These are phyloP conservation scores for Citrus trifoliata DNA, from an alignment of 345 rosid species.

Conservation along the genomic window DNA sequence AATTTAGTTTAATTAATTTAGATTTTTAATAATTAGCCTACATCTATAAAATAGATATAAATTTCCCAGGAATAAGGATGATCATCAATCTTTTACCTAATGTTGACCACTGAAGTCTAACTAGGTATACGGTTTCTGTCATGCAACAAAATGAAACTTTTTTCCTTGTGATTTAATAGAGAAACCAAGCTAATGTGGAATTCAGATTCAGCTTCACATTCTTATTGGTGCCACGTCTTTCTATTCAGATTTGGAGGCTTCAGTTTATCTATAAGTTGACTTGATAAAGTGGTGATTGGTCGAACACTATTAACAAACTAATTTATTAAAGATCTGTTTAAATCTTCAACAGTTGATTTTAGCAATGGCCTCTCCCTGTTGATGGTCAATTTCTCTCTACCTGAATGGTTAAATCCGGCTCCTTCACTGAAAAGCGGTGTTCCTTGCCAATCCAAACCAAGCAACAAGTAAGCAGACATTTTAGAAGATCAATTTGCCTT, in stretches of 20 bases:
- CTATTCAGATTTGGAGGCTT: neutral
- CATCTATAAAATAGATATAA: too few species aligned
- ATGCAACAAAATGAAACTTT: neutral
- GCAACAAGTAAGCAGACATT: too few species aligned
- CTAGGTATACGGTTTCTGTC: neutral
- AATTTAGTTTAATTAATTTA: too few species aligned
- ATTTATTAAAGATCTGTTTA: neutral
- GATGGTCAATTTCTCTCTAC: too few species aligned
- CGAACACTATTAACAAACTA: neutral
- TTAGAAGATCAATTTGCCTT: too few species aligned
- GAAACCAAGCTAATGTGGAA: neutral
- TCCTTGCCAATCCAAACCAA: too few species aligned
- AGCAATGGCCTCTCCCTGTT: neutral
- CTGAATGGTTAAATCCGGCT: too few species aligned
- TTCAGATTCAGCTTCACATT: slow-evolving; percentile 18
- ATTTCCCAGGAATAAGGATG: too few species aligned
- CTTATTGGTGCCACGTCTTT: neutral
- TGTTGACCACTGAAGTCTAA: neutral
- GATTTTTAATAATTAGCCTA: too few species aligned
- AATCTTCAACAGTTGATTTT: neutral
- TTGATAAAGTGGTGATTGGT: neutral
- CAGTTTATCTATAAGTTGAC: neutral
- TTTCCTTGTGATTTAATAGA: neutral
- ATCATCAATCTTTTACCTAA: neutral
- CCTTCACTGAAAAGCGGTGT: too few species aligned